phyloP scores from a whole-genome alignment of 169 alveolate species.

The Besnoitia besnoiti region DNA sequence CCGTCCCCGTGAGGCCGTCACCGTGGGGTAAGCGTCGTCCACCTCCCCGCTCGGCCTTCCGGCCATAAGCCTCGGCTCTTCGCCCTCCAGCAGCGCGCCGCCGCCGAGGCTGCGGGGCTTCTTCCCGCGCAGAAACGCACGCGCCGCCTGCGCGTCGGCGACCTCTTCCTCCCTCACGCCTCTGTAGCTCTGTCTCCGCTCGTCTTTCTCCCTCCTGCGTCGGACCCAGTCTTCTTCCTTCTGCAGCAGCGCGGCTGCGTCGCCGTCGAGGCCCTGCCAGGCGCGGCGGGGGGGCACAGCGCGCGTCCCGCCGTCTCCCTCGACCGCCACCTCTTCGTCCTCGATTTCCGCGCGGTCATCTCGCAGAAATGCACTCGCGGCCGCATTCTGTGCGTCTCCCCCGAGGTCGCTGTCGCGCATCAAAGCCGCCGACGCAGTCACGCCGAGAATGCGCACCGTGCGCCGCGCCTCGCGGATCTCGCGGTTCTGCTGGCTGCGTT shows the following conservation, averaged over 20 bases:
- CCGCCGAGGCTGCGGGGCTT: too few species aligned
- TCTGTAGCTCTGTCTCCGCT: neutral
- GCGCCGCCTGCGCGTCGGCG: neutral
- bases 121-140: too few species aligned
- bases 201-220: neutral
- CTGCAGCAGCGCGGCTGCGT: too few species aligned
- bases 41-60: constrained; percentile 15
- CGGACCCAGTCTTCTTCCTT: neutral
- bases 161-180: neutral
- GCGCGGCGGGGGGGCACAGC: too few species aligned
- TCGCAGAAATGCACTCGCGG: too few species aligned
- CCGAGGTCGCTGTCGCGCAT: neutral
- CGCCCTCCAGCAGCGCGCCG: too few species aligned
- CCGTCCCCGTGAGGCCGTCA: too few species aligned
- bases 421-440: neutral
- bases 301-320: neutral
- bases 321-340: too few species aligned
- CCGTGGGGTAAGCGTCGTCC: neutral
- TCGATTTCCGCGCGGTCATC: too few species aligned
- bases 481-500: constrained; percentile 10
- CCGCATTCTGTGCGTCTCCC: too few species aligned
- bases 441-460: neutral
- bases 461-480: constrained; percentile 22
- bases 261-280: too few species aligned
- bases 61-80: neutral